A percentile compares a stretch with the other conserved stretches of the same genome.
These are phyloP conservation scores for Thalia dealbata DNA, from an alignment of 176 grass and related monocot species.

Conservation along the genomic window DNA sequence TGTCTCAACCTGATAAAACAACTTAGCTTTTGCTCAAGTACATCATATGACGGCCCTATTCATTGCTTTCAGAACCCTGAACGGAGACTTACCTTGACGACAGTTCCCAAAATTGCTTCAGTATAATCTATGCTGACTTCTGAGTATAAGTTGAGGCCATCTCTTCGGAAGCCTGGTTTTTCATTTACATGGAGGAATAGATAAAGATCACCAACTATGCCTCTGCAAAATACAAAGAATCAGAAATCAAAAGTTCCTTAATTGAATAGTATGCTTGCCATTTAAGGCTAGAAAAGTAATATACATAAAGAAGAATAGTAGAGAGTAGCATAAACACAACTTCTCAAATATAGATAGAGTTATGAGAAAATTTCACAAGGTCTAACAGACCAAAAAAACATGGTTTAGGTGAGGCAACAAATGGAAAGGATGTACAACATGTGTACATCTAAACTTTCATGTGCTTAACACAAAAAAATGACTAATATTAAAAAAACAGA, in stretches of 20 bases:
- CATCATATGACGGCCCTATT: no score
- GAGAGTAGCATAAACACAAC: not conserved
- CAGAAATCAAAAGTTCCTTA: not conserved
- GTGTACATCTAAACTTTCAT: not conserved
- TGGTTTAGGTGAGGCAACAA: not conserved
- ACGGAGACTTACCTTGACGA: conserved; percentile 45
- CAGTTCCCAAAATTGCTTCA: conserved; percentile 83
- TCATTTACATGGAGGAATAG: conserved; percentile 54
- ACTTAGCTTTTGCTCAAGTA: not conserved
- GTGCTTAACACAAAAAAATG: not conserved
- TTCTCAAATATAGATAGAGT: not conserved
- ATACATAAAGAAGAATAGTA: not conserved
- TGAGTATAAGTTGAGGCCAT: conserved; percentile 67
- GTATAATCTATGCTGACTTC: conserved; percentile 64
- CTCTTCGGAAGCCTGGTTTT: conserved; percentile 61
- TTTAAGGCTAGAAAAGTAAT: not conserved
- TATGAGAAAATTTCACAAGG: not conserved
- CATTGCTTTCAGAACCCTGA: conserved; percentile 15
- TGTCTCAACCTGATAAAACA: conserved; percentile 63
- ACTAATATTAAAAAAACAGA: no score
- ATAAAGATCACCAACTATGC: conserved; percentile 54
- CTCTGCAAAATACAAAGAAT: conserved; percentile 34
- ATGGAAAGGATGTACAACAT: not conserved
- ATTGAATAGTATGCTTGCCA: not conserved
- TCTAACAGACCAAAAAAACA: no score